Conservation (phyloP, 2,329 filamentous ascomycete genomes). For the Cryphonectria naterciae region DNA sequence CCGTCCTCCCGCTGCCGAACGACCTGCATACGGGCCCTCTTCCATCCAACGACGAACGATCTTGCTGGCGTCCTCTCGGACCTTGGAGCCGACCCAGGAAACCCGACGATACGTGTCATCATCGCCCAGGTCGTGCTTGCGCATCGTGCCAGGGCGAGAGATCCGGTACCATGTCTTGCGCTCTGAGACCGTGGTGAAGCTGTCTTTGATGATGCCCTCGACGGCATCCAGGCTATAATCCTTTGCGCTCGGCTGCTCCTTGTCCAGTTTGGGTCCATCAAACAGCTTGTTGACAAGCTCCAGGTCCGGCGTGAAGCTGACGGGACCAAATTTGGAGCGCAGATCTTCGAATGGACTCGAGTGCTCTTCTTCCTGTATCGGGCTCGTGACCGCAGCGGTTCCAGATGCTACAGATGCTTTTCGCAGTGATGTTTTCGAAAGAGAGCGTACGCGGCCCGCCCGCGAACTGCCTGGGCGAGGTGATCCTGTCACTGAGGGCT, state of each 20-base stretch:
- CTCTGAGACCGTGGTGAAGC: slow-evolving; percentile 58
- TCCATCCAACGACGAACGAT: slow-evolving; percentile 70
- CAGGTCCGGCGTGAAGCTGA: slow-evolving; percentile 34
- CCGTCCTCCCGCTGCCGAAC: slow-evolving; percentile 48
- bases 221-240: slow-evolving; percentile 41
- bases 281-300: slow-evolving; percentile 40
- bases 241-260: slow-evolving; percentile 24
- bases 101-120: slow-evolving; percentile 64
- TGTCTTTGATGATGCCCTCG: slow-evolving; percentile 55
- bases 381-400: neutral
- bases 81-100: slow-evolving; percentile 59
- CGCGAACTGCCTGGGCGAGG: slow-evolving; percentile 19
- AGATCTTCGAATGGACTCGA: slow-evolving; percentile 29
- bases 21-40: slow-evolving; percentile 59
- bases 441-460: slow-evolving; percentile 16
- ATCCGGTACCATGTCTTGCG: slow-evolving; percentile 69
- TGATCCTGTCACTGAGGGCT: slow-evolving; percentile 16
- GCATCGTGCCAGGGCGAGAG: slow-evolving; percentile 62
- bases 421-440: slow-evolving; percentile 14
- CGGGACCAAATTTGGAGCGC: slow-evolving; percentile 37
- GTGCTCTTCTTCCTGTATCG: slow-evolving; percentile 8
- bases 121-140: slow-evolving; percentile 59
- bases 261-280: slow-evolving; percentile 40
- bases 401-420: neutral
- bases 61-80: slow-evolving; percentile 58